Conservation (phyloP, 176 grass and related monocot genomes). For the Oropetium thomaeum region DNA sequence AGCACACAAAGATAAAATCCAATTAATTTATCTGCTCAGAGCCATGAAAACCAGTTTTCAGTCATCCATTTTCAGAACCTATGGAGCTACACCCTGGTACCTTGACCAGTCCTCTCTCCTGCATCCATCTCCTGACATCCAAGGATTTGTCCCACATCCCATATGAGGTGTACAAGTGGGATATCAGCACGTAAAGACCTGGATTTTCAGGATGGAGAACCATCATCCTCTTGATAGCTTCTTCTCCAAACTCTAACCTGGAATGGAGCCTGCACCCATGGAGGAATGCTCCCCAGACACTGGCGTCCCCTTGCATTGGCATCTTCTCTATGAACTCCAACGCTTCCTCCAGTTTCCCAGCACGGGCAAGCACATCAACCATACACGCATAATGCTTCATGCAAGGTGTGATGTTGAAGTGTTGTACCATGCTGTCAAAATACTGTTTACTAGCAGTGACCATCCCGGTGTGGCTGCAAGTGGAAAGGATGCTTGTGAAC, state of each 20-base stretch:
- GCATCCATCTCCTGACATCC: slow-evolving; percentile 51
- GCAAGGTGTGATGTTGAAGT: slow-evolving; percentile 57
- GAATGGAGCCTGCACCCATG: slow-evolving; percentile 71
- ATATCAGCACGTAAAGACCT: slow-evolving; percentile 63
- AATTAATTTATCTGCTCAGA: background rate
- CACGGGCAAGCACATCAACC: slow-evolving; percentile 64
- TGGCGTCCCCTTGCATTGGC: slow-evolving; percentile 44
- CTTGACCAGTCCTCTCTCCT: slow-evolving; percentile 57
- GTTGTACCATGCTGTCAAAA: slow-evolving; percentile 50
- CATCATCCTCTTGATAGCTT: slow-evolving; percentile 46
- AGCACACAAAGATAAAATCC: background rate
- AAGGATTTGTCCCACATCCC: slow-evolving; percentile 60
- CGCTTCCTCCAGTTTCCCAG: slow-evolving; percentile 59
- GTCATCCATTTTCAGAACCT: slow-evolving; percentile 43
- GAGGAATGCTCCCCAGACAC: slow-evolving; percentile 68
- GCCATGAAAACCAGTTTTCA: background rate
- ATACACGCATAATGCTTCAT: slow-evolving; percentile 76
- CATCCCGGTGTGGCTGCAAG: slow-evolving; percentile 72
- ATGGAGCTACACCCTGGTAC: slow-evolving; percentile 58
- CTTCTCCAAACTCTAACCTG: slow-evolving; percentile 66
- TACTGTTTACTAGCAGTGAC: slow-evolving; percentile 47
- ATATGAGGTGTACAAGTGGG: slow-evolving; percentile 58
- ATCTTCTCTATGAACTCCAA: slow-evolving; percentile 63
- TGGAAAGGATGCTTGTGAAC: slow-evolving; percentile 67
- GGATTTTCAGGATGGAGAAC: slow-evolving; percentile 50